phyloP scores from a whole-genome alignment of 1,139 yeast genomes.

The Pichia sp. region DNA sequence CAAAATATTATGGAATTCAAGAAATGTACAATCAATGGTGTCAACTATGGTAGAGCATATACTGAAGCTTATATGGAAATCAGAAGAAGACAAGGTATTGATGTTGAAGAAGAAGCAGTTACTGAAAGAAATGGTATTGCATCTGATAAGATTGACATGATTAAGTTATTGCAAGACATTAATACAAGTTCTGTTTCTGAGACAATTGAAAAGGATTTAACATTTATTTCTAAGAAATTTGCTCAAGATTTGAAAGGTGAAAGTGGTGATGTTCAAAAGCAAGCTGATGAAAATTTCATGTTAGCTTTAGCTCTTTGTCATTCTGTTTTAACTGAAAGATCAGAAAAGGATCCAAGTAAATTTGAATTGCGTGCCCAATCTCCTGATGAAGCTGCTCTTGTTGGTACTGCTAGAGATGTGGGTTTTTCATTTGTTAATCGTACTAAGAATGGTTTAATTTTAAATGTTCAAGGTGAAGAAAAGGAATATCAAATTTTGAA shows the following conservation, averaged over 20 bases:
- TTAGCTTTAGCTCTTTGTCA: conserved; percentile 88
- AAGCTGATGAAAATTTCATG: conserved; percentile 76
- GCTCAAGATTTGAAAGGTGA: conserved; percentile 52
- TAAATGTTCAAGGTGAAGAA: conserved; percentile 73
- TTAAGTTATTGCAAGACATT: conserved; percentile 46
- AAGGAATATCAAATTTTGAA: conserved; percentile 73
- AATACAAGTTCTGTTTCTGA: conserved; percentile 30
- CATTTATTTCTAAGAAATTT: conserved; percentile 75
- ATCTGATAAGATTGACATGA: conserved; percentile 65
- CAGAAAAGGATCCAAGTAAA: conserved; percentile 53
- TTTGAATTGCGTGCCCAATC: conserved; percentile 86
- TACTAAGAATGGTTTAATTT: conserved; percentile 64
- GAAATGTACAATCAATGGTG: conserved; percentile 87
- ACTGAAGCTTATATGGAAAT: conserved; percentile 96
- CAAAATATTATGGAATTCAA: conserved; percentile 98
- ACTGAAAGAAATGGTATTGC: conserved; percentile 62
- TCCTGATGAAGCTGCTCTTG: conserved; percentile 98
- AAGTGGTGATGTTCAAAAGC: conserved; percentile 55
- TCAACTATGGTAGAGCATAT: conserved; percentile 88
- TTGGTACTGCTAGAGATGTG: conserved; percentile 87
- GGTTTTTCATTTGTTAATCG: conserved; percentile 83
- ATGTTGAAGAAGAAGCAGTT: conserved; percentile 66
- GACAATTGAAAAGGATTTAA: conserved; percentile 47
- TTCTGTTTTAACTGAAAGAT: conserved; percentile 80
- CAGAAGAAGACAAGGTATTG: conserved; percentile 83